Base-by-base conservation (phyloP, 2,329 filamentous ascomycete genomes). In the Ascochyta clinopodiicola region DNA sequence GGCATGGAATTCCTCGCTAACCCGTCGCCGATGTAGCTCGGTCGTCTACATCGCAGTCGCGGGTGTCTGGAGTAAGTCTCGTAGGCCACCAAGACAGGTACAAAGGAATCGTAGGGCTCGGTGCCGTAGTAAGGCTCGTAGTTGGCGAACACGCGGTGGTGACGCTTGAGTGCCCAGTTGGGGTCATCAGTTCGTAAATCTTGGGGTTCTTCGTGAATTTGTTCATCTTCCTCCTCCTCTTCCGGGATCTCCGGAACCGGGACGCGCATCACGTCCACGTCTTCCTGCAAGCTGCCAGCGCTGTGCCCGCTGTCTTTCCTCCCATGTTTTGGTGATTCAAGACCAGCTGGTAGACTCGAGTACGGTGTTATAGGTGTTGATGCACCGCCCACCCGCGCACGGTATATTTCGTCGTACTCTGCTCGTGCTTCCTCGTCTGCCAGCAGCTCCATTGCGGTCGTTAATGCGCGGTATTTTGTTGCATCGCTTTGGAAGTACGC, bases 391-490 rank as follows among this genome's bases (percentile, higher is more conserved):
- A 27, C 32, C 22, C 49, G 56, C 19, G 45, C 38, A 13, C 61
- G 49, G 45, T 69, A 73, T 10, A 55, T 54, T 12, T 39, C 51
- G 32, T 75, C 71, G 56, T 75, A 75, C 24, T 52, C 61, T 27
- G 62, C 55, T 32, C 70, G 57, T 7, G 68, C 59, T 17, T 73
- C 65, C 1, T 51, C 53, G 40, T 75, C 66, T 36, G 65, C 66
- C 4, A 75, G 61, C 8, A 67, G 51, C n/a, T 68, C 65, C 42
- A 71, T 73, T 9, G 71, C 72, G 0, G 61, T 58, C 36, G 71
- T 68, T 46, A 72, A 52, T 17, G 65, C 64, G 12, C 66, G 63
- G 45, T 74, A 75, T 52, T 72, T 73, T 15, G 46, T 57, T 7
- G 63, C 61, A 32, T 70, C 60, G 36, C 59, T 67, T 21, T 59